A percentile compares a stretch with the other conserved stretches of the same genome.
phyloP scores from a whole-genome alignment of 1,284 basidiomycete species.

The Kwoniella shivajii region DNA sequence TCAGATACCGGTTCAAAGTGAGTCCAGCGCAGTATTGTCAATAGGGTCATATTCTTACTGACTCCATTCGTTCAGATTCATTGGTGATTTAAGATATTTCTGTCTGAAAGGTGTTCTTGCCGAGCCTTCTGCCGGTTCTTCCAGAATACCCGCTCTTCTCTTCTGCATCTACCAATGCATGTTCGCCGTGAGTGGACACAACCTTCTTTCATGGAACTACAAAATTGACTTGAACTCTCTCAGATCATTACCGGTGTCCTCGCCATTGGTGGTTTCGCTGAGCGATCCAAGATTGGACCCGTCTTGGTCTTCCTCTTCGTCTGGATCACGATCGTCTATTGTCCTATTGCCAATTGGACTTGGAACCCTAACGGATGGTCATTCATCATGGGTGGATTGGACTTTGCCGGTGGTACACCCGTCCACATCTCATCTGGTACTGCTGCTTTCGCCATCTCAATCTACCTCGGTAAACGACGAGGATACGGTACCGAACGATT shows the following conservation, averaged over 20 bases:
- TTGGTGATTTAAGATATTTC: constrained; percentile 68
- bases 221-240: constrained; percentile 1
- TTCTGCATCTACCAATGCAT: constrained; percentile 72
- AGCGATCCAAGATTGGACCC: constrained; percentile 84
- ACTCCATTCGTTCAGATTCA: constrained; percentile 47
- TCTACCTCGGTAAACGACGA: constrained; percentile 84
- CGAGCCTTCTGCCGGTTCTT: constrained; percentile 68
- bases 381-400: constrained; percentile 73
- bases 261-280: constrained; percentile 87
- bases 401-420: constrained; percentile 95
- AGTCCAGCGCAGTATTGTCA: constrained; percentile 17
- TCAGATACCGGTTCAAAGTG: constrained; percentile 47
- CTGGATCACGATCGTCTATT: constrained; percentile 93
- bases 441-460: constrained; percentile 85
- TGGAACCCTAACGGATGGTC: constrained; percentile 92
- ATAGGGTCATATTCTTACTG: neutral
- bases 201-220: neutral
- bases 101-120: constrained; percentile 78
- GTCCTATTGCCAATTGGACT: constrained; percentile 91
- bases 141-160: constrained; percentile 74
- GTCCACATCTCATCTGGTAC: constrained; percentile 91
- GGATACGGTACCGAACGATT: constrained; percentile 91
- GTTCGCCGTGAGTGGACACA: constrained; percentile 44
- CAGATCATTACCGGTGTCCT: constrained; percentile 63
- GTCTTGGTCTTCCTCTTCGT: constrained; percentile 84